A percentile compares a stretch with the other conserved stretches of the same genome.
Evolutionary conservation across 2,329 filamentous ascomycete species (phyloP).

Genomic region (Aspergillus ochraceus): DNA sequence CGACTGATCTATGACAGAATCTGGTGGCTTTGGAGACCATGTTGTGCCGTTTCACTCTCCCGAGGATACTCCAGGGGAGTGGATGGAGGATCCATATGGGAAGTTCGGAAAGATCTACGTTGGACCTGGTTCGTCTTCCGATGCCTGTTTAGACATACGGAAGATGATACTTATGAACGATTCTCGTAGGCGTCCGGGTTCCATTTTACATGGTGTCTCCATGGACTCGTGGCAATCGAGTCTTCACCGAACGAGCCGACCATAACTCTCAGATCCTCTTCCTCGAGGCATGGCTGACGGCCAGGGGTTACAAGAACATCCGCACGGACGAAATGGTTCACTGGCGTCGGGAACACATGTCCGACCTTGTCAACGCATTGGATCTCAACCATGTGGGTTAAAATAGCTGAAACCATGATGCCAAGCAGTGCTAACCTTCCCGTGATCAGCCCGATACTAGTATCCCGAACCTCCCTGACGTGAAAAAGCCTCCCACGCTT

Average conservation of each 20-base stretch:
- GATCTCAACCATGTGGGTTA: slow-evolving; percentile 41
- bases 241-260: slow-evolving; percentile 56
- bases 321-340: slow-evolving; percentile 45
- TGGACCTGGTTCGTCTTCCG: slow-evolving; percentile 38
- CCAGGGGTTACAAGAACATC: slow-evolving; percentile 44
- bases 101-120: slow-evolving; percentile 44
- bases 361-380: slow-evolving; percentile 50
- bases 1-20: slow-evolving; percentile 38
- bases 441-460: slow-evolving; percentile 47
- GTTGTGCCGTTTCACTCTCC: slow-evolving; percentile 54
- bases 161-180: neutral
- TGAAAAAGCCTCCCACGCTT: slow-evolving; percentile 45
- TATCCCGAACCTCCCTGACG: slow-evolving; percentile 49
- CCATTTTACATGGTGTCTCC: slow-evolving; percentile 59
- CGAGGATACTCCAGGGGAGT: slow-evolving; percentile 52
- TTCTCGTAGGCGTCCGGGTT: slow-evolving; percentile 47
- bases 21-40: slow-evolving; percentile 57
- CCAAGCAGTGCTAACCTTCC: slow-evolving; percentile 18
- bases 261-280: slow-evolving; percentile 59
- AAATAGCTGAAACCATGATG: neutral
- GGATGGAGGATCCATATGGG: slow-evolving; percentile 50
- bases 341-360: slow-evolving; percentile 52
- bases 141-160: neutral
- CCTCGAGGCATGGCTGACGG: slow-evolving; percentile 52
- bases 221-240: slow-evolving; percentile 55